These are phyloP conservation scores for Aleurites moluccanus DNA, from an alignment of 441 rosid species.

Conservation along the genomic window DNA sequence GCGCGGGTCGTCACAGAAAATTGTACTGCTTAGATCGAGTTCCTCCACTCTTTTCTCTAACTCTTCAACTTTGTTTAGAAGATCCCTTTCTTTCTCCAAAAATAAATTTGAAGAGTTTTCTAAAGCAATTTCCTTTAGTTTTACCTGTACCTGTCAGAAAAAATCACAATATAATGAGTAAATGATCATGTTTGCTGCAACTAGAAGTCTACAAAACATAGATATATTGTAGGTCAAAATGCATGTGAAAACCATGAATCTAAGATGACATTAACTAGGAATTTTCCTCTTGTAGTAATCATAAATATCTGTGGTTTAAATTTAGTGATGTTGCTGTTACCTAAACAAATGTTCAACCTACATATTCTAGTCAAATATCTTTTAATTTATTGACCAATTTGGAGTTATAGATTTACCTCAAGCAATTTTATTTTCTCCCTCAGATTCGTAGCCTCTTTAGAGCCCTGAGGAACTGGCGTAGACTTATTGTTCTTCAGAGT, in stretches of 20 bases:
- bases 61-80: conserved; percentile 54
- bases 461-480: conserved; percentile 37
- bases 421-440: conserved; percentile 64
- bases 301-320: too few relatives aligned
- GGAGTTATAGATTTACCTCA: conserved; percentile 46
- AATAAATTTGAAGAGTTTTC: conserved; percentile 54
- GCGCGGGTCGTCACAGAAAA: conserved; percentile 18
- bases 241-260: too few relatives aligned
- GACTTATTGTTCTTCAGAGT: conserved; percentile 45
- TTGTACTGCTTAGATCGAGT: conserved; percentile 33
- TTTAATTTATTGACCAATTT: neutral
- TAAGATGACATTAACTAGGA: too few relatives aligned
- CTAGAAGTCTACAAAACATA: conserved; percentile 3
- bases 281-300: too few relatives aligned
- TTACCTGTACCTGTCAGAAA: conserved; percentile 57
- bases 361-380: conserved; percentile 9
- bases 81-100: conserved; percentile 58
- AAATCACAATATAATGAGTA: conserved; percentile 9
- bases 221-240: too few relatives aligned
- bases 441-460: conserved; percentile 61
- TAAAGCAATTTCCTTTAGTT: conserved; percentile 55
- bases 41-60: conserved; percentile 55
- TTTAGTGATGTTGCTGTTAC: too few relatives aligned
- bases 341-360: too few relatives aligned
- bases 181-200: neutral